Percentiles rank a stretch among this genome's conserved stretches.
These are phyloP conservation scores for Inga oerstediana DNA, from an alignment of 306 rosid genomes.

Conservation along the genomic window DNA sequence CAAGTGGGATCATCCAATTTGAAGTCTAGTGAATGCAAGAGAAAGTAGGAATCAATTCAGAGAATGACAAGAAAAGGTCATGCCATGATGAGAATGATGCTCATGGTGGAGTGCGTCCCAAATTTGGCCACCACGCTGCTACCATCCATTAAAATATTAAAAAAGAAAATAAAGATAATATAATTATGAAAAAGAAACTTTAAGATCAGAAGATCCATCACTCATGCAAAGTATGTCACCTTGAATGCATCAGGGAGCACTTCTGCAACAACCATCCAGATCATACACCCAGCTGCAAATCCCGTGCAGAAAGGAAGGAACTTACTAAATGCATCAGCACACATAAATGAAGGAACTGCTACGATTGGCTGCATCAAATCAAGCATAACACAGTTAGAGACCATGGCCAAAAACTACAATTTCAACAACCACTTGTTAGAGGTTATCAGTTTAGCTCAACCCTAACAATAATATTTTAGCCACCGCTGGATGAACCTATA, in stretches of 20 bases:
- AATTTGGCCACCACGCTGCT: neutral
- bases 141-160: neutral
- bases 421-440: conserved; percentile 4
- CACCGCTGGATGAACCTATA: neutral
- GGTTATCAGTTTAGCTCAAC: conserved; percentile 13
- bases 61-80: neutral
- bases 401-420: conserved; percentile 17
- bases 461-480: conserved; percentile 12
- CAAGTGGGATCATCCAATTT: neutral
- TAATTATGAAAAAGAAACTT: neutral
- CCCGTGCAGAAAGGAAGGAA: conserved; percentile 98
- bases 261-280: conserved; percentile 99
- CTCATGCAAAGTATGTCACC: conserved; percentile 48
- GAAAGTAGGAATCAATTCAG: no score
- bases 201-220: neutral
- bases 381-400: conserved; percentile 19
- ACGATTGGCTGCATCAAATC: conserved; percentile 84
- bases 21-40: neutral
- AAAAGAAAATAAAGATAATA: neutral
- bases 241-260: conserved; percentile 99
- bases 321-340: conserved; percentile 97
- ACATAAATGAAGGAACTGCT: conserved; percentile 96
- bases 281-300: conserved; percentile 99
- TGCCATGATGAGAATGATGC: neutral
- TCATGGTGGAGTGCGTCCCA: neutral